These are phyloP conservation scores for Aquilaria malaccensis DNA, from an alignment of 345 rosid genomes.

Conservation along the genomic window DNA sequence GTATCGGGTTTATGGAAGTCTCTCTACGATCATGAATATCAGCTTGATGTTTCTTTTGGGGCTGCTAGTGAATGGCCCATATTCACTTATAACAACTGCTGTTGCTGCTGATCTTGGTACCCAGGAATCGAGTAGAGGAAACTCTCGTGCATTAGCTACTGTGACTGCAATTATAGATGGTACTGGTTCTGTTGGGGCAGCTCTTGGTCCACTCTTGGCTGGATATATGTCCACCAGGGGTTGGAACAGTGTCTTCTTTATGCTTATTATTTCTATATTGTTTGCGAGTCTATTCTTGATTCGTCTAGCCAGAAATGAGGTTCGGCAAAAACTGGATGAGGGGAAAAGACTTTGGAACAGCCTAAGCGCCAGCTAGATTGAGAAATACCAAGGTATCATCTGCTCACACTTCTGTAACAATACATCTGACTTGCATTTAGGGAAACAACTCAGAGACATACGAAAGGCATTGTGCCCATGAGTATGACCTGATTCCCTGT, in stretches of 20 bases:
- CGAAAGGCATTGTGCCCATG: too few species aligned
- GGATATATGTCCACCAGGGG: conserved; percentile 79
- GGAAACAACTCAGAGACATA: too few species aligned
- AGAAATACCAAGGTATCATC: neutral
- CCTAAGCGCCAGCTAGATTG: conserved; percentile 1
- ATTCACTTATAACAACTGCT: conserved; percentile 83
- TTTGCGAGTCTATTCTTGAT: conserved; percentile 55
- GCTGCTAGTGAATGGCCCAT: conserved; percentile 80
- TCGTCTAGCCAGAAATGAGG: conserved; percentile 52
- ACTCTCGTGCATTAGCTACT: conserved; percentile 79
- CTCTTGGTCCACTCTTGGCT: conserved; percentile 80
- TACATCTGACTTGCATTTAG: neutral
- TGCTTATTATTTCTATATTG: conserved; percentile 58
- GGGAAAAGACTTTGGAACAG: conserved; percentile 23
- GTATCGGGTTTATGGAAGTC: conserved; percentile 63
- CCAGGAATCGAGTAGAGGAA: conserved; percentile 64
- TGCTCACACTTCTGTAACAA: neutral
- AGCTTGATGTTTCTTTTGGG: conserved; percentile 71
- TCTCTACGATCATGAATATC: conserved; percentile 52
- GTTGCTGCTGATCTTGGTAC: conserved; percentile 97
- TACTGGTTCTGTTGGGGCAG: conserved; percentile 93
- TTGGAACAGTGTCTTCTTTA: conserved; percentile 77
- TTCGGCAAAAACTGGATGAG: conserved; percentile 27
- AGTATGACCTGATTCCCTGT: too few species aligned
- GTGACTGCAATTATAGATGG: conserved; percentile 93